These are phyloP conservation scores for Dendrocalamus latiflorus DNA, from an alignment of 202 grass and related monocot species.

Conservation along the genomic window DNA sequence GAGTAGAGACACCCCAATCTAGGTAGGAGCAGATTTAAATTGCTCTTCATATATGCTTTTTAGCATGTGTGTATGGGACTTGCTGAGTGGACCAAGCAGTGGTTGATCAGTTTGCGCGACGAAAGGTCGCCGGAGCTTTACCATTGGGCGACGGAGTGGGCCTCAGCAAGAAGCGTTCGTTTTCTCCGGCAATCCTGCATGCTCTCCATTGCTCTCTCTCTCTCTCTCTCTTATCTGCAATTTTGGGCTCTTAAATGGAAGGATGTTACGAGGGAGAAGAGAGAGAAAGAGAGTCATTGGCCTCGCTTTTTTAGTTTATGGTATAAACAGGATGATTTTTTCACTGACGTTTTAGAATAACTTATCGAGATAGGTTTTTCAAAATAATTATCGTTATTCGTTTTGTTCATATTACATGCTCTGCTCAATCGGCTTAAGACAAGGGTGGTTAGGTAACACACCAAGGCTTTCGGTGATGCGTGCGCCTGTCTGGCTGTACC, in stretches of 20 bases:
- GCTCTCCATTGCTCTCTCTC: too few relatives aligned
- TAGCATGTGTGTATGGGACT: background rate
- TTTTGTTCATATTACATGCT: too few relatives aligned
- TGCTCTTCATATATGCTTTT: background rate
- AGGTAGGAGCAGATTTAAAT: background rate
- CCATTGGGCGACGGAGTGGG: background rate
- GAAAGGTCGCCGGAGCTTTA: background rate
- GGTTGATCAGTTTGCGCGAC: background rate
- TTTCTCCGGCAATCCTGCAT: background rate
- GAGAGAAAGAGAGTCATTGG: background rate
- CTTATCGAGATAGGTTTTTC: too few relatives aligned
- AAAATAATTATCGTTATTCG: too few relatives aligned
- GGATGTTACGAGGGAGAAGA: background rate
- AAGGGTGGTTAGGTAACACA: conserved; percentile 26
- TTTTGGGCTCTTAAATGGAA: conserved; percentile 42
- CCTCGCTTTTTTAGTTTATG: too few relatives aligned
- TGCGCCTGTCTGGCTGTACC: background rate
- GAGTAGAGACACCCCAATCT: background rate
- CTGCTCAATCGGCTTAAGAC: conserved; percentile 16
- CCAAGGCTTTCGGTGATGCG: conserved; percentile 16
- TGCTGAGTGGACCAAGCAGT: background rate
- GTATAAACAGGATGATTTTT: too few relatives aligned
- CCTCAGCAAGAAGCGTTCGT: background rate
- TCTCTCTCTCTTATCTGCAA: background rate
- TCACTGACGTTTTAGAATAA: too few relatives aligned